Evolutionary conservation across 106 monocot genomes (phyloP), one percentile per base, ranked within the genome.

Genomic region (Hemerocallis citrina): DNA sequence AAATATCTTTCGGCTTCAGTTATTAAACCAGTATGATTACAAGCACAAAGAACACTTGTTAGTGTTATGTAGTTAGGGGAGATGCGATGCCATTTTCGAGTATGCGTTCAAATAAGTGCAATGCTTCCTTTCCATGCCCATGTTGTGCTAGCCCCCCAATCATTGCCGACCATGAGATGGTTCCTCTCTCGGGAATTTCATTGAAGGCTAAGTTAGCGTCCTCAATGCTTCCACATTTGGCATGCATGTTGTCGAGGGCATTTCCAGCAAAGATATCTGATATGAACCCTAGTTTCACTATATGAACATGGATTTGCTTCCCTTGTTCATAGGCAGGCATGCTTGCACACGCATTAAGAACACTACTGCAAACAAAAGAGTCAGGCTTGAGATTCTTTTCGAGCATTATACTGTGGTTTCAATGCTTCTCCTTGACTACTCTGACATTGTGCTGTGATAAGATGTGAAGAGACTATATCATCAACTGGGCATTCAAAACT

Each of bases 151-250:
- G 77, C 6, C 83, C 95, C 19, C 83, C 89, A 24, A 96, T 96
- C 86, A 96, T 90, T 0, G 95, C 90, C 16, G 95, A 96, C 95
- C 90, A 96, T 23, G 95, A 90, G 40, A 96, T 84, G 34, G 63
- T 64, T 49, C 84, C 95, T 21, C 61, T 76, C 22, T 96, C 77
- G 2, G 67, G 60, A 59, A 84, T 63, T 41, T 84, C 63, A 22
- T 62, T 63, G 45, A 96, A 96, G 28, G 77, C 83, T 34, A 74
- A 56, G 27, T 46, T 36, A 2, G 86, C 86, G 64, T 91, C 90
- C 37, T 87, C 87, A 10, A 96, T 73, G 62, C 76, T 91, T 6
- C 89, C 95, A 59, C 90, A 96, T 62, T 96, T 96, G 0, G 95
- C 89, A 65, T 96, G 91, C 86, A 87, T 96, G 66, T 84, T 80